Conservation (phyloP, 2,329 filamentous ascomycete genomes). For the Microdochium nivale region DNA sequence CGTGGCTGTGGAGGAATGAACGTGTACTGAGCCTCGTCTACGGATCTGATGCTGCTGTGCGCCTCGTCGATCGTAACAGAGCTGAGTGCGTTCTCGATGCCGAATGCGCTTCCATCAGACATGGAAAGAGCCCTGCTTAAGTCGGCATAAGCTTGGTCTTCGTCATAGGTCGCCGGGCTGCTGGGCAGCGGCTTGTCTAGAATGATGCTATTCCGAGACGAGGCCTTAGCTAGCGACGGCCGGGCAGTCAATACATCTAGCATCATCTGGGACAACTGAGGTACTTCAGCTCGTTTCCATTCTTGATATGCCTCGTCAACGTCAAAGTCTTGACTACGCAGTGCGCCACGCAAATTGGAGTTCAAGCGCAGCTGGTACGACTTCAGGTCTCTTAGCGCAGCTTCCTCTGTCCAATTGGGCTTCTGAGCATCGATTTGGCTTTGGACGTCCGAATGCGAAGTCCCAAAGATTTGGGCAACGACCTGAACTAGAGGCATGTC, state of each 20-base stretch:
- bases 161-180: constrained; percentile 37
- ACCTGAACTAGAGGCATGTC: constrained; percentile 92
- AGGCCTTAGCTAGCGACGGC: constrained; percentile 74
- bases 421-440: constrained; percentile 78
- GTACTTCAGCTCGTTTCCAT: constrained; percentile 86
- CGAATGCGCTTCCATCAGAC: constrained; percentile 30
- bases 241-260: constrained; percentile 79
- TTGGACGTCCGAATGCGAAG: constrained; percentile 73
- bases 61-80: constrained; percentile 53
- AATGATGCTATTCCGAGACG: constrained; percentile 37
- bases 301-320: constrained; percentile 76
- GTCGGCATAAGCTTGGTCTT: constrained; percentile 44
- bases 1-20: constrained; percentile 84
- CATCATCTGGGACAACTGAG: constrained; percentile 88
- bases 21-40: constrained; percentile 65
- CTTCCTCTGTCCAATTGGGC: constrained; percentile 80
- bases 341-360: constrained; percentile 65
- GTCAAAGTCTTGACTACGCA: constrained; percentile 83
- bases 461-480: constrained; percentile 78
- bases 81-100: constrained; percentile 59
- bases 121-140: constrained; percentile 42
- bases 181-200: constrained; percentile 51
- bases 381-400: constrained; percentile 85
- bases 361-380: constrained; percentile 85
- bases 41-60: constrained; percentile 36